Conservation (phyloP, 2,329 filamentous ascomycete species). For the Tolypocladium sp. region DNA sequence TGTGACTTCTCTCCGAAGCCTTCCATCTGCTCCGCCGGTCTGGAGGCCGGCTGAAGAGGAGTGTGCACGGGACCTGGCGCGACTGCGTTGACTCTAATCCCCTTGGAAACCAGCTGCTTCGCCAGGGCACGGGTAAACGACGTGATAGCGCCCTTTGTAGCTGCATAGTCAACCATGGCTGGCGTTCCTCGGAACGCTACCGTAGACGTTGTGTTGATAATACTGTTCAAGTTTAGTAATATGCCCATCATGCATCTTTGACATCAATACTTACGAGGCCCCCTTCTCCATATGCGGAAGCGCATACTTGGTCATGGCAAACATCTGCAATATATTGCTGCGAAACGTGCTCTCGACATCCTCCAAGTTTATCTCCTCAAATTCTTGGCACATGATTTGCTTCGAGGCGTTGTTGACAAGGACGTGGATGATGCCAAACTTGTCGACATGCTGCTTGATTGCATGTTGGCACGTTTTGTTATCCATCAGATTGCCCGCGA, state of each 20-base stretch:
- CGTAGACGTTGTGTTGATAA: constrained; percentile 47
- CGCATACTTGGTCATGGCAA: constrained; percentile 49
- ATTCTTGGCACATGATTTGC: constrained; percentile 43
- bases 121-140: constrained; percentile 45
- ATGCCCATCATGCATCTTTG: background rate
- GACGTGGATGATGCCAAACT: constrained; percentile 35
- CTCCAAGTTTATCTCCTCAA: constrained; percentile 44
- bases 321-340: constrained; percentile 48
- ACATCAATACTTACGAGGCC: constrained; percentile 22
- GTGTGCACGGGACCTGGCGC: constrained; percentile 35
- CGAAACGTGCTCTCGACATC: constrained; percentile 47
- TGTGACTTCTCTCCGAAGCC: constrained; percentile 28
- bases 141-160: constrained; percentile 49
- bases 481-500: constrained; percentile 39
- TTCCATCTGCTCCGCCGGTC: constrained; percentile 34
- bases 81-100: constrained; percentile 44
- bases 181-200: constrained; percentile 44
- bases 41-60: constrained; percentile 31
- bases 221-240: constrained; percentile 18
- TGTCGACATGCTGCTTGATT: constrained; percentile 43
- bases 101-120: constrained; percentile 42
- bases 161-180: constrained; percentile 43
- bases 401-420: constrained; percentile 52
- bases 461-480: constrained; percentile 39
- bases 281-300: constrained; percentile 45